Evolutionary conservation across 2,329 filamentous ascomycete genomes (phyloP).

Genomic region (Lasiodiplodia citricola): DNA sequence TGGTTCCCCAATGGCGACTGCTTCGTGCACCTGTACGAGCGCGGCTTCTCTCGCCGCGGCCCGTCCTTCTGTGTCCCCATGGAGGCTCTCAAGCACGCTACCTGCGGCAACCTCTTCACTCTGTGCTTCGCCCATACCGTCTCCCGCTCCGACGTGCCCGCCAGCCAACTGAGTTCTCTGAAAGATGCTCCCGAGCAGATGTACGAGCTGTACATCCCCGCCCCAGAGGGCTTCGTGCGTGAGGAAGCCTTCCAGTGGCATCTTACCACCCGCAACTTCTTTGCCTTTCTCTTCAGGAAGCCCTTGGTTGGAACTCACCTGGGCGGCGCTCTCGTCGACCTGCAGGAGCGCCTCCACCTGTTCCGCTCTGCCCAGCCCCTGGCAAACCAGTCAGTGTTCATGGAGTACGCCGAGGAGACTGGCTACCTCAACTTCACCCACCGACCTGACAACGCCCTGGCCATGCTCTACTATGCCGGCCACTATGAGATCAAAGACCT

Average conservation of each 20-base stretch:
- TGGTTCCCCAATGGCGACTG: slow-evolving; percentile 73
- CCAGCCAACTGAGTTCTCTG: slow-evolving; percentile 5
- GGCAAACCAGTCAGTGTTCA: slow-evolving; percentile 66
- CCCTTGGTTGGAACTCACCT: slow-evolving; percentile 72
- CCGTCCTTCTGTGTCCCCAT: slow-evolving; percentile 72
- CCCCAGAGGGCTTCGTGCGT: slow-evolving; percentile 60
- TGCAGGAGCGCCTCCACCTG: slow-evolving; percentile 69
- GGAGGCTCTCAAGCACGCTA: slow-evolving; percentile 59
- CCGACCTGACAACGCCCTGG: slow-evolving; percentile 71
- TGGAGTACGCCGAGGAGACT: slow-evolving; percentile 69
- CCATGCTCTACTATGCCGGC: slow-evolving; percentile 71
- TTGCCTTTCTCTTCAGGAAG: slow-evolving; percentile 70
- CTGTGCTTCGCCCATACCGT: slow-evolving; percentile 44
- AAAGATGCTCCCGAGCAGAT: slow-evolving; percentile 28
- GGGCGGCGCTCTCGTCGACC: slow-evolving; percentile 65
- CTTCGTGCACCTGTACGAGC: slow-evolving; percentile 70
- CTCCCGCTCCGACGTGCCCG: slow-evolving; percentile 26
- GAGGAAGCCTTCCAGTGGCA: slow-evolving; percentile 67
- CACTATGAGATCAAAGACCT: slow-evolving; percentile 66
- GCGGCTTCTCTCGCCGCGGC: slow-evolving; percentile 67
- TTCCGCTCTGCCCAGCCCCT: slow-evolving; percentile 59
- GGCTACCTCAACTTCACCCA: slow-evolving; percentile 72
- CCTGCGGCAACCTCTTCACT: slow-evolving; percentile 66
- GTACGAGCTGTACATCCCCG: slow-evolving; percentile 71
- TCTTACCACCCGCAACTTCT: slow-evolving; percentile 73